Percentiles rank a stretch among this genome's conserved stretches.
phyloP scores from a whole-genome alignment of 208 protist genomes.

The Phytomonas sp. region DNA sequence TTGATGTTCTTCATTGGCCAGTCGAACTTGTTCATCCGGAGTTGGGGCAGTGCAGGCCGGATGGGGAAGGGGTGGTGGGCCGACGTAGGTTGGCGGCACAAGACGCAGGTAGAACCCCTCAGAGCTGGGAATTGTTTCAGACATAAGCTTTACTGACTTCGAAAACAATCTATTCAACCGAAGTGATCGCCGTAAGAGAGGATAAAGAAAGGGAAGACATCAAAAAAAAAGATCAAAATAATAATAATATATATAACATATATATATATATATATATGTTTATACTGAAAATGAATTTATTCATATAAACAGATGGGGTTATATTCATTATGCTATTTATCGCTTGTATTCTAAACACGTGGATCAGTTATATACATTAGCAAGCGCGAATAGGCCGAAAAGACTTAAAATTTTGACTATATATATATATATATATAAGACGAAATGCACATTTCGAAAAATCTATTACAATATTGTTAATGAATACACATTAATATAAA shows the following conservation, averaged over 20 bases:
- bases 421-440: no score
- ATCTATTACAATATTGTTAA: no score
- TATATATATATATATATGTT: conserved; percentile 16
- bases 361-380: no score
- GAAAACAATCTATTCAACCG: neutral
- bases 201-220: conserved; percentile 2
- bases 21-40: conserved; percentile 61
- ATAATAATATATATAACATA: conserved; percentile 4
- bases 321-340: neutral
- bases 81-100: conserved; percentile 33
- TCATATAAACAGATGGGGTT: no score
- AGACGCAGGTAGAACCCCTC: conserved; percentile 31
- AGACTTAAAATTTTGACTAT: no score
- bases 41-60: conserved; percentile 52
- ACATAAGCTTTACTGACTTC: neutral
- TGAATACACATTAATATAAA: no score
- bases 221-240: neutral
- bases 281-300: neutral
- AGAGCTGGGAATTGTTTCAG: neutral
- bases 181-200: neutral
- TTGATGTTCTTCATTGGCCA: conserved; percentile 18
- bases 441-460: no score
- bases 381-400: no score
- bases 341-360: neutral
- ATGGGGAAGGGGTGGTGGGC: conserved; percentile 40